Conservation (phyloP, 495 filamentous ascomycete species). For the Penicillium psychrofluorescens region DNA sequence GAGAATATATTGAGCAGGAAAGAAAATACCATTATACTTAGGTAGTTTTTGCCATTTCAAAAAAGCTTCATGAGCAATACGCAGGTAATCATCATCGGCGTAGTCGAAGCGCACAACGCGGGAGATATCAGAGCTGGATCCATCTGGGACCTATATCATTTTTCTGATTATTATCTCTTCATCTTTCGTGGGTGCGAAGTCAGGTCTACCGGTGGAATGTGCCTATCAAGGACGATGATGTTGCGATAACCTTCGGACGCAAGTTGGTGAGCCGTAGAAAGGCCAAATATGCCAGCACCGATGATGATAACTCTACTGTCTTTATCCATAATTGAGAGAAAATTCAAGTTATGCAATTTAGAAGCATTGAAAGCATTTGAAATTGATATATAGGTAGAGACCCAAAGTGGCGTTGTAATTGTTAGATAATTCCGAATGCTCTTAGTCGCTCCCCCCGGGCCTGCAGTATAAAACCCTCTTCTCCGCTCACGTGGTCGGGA, state of each 20-base stretch:
- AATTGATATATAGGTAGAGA: too few relatives aligned
- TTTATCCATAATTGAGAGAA: too few relatives aligned
- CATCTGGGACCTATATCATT: slow-evolving; percentile 26
- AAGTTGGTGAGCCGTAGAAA: slow-evolving; percentile 9
- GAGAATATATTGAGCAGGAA: not conserved
- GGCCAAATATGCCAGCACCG: slow-evolving; percentile 9
- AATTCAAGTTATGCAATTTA: too few relatives aligned
- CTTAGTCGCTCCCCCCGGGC: too few relatives aligned
- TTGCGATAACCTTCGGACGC: slow-evolving; percentile 8
- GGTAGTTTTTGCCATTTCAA: slow-evolving; percentile 46
- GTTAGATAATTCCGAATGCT: too few relatives aligned
- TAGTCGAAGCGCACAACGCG: slow-evolving; percentile 65
- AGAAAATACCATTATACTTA: slow-evolving; percentile 5
- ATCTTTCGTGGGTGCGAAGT: too few relatives aligned
- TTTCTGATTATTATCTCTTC: too few relatives aligned
- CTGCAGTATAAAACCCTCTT: too few relatives aligned
- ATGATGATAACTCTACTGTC: slow-evolving; percentile 1
- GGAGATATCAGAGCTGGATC: slow-evolving; percentile 52
- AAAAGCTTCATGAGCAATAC: slow-evolving; percentile 51
- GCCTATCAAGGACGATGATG: slow-evolving; percentile 45
- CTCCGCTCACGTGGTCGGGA: too few relatives aligned
- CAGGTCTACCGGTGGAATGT: slow-evolving; percentile 33
- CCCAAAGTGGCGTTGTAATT: too few relatives aligned
- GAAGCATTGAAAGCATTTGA: too few relatives aligned
- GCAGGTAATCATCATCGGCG: slow-evolving; percentile 51